Evolutionary conservation across 768 basidiomycete genomes (phyloP), one percentile per base, ranked within the genome.

Genomic region (Dioszegia crocea): DNA sequence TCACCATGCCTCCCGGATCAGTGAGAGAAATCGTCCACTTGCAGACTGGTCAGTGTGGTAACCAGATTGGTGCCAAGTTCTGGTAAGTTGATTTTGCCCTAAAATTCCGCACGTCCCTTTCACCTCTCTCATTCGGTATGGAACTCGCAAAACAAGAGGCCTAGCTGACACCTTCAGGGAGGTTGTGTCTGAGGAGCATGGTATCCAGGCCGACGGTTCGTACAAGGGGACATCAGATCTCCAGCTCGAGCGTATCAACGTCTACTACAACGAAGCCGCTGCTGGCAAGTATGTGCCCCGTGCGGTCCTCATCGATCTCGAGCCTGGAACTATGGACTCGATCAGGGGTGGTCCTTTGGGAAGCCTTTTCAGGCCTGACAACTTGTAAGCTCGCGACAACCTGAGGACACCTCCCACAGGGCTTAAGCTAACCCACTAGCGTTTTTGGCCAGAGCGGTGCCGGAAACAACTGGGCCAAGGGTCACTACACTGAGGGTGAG

Each of bases 381-480:
- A 96, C 84, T 94, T 77, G 67, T 94, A 31, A 63, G 69, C 56
- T 11, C 4, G 23, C n/a, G 10, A 33, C 33, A 12, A 4, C 47
- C 38, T 4, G 39, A 9, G 27, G 14, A 16, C 12, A 48, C 31
- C 14, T 17, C 46, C 16, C n/a, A 24, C 19, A 39, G 11, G 17
- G 12, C 29, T 33, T 16, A 6, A 49, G 43, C 56, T 60, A 56
- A 60, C 19, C 14, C 0, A 38, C 9, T 44, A 75, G 74, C 75
- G 91, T 97, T 73, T 96, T 93, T 66, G 94, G 92, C 56, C 94
- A 98, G 80, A 91, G 86, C 78, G 92, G 92, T 80, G 94, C 92
- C 69, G 93, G 94, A 76, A 97, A 99, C 85, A 98, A 98, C 82
- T 98, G 96, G 96, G 94, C 96, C 23, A 99, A 98, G 87, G 94